Conservation (phyloP, 352 stramenopile species). For the Globisporangium parvum region DNA sequence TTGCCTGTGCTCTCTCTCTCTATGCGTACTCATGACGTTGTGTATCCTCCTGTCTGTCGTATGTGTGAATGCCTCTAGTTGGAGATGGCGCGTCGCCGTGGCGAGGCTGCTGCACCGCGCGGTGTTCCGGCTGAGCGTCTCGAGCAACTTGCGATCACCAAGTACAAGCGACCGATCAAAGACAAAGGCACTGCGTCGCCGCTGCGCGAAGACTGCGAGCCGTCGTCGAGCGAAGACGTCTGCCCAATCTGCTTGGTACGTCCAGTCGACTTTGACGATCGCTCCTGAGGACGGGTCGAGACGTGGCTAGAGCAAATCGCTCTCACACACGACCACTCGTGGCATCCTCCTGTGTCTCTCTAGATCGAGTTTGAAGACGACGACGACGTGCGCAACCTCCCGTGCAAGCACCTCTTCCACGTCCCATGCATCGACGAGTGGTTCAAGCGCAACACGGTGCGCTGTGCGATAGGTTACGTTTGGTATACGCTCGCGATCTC, state of each 20-base stretch:
- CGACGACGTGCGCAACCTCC: constrained; percentile 68
- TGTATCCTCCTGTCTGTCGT: neutral
- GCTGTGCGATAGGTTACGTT: constrained; percentile 9
- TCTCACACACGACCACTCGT: neutral
- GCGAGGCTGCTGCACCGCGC: constrained; percentile 29
- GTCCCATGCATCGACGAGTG: constrained; percentile 86
- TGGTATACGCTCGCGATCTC: neutral
- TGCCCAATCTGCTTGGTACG: constrained; percentile 71
- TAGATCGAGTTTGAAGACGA: constrained; percentile 75
- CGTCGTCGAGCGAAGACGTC: constrained; percentile 42
- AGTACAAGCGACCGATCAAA: constrained; percentile 38
- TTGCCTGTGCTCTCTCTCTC: neutral
- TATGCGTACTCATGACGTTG: neutral
- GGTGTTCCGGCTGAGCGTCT: constrained; percentile 60
- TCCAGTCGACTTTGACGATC: neutral
- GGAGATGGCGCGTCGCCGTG: constrained; percentile 39
- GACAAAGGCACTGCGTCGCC: neutral
- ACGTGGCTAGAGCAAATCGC: neutral
- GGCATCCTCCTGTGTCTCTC: too few relatives aligned
- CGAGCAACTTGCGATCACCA: constrained; percentile 52
- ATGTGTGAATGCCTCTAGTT: constrained; percentile 19
- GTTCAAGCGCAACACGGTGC: constrained; percentile 82
- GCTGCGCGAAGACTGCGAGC: neutral
- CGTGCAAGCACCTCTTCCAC: constrained; percentile 88
- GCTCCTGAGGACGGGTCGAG: neutral